Evolutionary conservation across 495 filamentous ascomycete genomes (phyloP).

Genomic region (Bathelium albidoporum): DNA sequence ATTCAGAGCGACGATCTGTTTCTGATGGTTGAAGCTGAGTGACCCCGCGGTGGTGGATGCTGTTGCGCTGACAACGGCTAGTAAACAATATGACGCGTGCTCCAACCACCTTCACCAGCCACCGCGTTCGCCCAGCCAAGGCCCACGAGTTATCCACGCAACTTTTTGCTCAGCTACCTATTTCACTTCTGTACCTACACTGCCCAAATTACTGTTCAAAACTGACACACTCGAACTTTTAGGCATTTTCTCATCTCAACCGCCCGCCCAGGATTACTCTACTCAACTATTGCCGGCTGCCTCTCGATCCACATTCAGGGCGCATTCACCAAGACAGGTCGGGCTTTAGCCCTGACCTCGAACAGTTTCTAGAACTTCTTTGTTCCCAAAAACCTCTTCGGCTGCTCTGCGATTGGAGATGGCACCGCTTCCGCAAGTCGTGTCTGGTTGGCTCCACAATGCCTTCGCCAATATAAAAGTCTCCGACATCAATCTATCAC

Average conservation of each 20-base stretch:
- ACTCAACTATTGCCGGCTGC: background rate
- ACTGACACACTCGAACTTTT: background rate
- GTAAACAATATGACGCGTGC: conserved; percentile 5
- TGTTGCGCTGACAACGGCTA: background rate
- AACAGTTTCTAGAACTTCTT: background rate
- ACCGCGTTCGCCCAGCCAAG: background rate
- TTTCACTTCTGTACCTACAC: background rate
- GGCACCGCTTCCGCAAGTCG: conserved; percentile 14
- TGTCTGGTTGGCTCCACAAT: conserved; percentile 12
- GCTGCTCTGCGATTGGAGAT: background rate
- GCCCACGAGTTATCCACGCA: background rate
- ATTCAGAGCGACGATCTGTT: too few relatives aligned
- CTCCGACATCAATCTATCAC: conserved; percentile 8
- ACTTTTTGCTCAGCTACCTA: background rate
- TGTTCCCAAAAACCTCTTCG: background rate
- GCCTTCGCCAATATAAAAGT: background rate
- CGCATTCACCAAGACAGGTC: background rate
- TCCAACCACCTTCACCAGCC: conserved; percentile 3
- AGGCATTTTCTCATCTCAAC: background rate
- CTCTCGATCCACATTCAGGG: background rate
- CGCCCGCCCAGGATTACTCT: background rate
- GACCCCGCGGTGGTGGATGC: too few relatives aligned
- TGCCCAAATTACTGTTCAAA: background rate
- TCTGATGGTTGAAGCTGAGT: too few relatives aligned
- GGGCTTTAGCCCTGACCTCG: background rate